Evolutionary conservation across 805 yeast genomes (phyloP).

Genomic region (Ogataea angusta): DNA sequence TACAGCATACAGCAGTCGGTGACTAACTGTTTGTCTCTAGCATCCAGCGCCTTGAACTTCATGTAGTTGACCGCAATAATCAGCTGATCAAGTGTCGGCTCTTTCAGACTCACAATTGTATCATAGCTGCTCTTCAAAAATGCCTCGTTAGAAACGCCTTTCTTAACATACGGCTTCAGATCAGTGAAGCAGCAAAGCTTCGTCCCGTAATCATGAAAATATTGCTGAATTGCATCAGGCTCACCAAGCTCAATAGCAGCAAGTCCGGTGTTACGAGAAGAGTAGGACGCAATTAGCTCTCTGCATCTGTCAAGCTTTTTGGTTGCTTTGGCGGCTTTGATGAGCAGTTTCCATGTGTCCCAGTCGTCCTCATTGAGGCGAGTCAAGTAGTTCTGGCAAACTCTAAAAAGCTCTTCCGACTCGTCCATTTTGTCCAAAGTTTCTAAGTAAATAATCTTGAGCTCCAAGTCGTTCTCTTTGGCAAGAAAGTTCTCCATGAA

Average conservation of each 20-base stretch:
- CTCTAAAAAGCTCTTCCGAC: constrained; percentile 43
- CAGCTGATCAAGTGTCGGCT: constrained; percentile 22
- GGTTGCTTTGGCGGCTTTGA: constrained; percentile 42
- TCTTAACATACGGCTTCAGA: constrained; percentile 36
- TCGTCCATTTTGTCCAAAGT: constrained; percentile 39
- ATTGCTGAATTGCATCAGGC: constrained; percentile 24
- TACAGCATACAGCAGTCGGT: constrained; percentile 38
- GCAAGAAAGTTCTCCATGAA: constrained; percentile 32
- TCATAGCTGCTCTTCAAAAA: neutral
- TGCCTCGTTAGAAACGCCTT: constrained; percentile 7
- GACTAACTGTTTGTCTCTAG: constrained; percentile 25
- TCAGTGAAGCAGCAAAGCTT: constrained; percentile 70
- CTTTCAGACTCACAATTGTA: neutral
- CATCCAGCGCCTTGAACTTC: constrained; percentile 42
- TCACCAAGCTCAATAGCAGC: constrained; percentile 48
- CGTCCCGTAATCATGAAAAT: constrained; percentile 44
- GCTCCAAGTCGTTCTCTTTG: constrained; percentile 54
- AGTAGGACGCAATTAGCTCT: constrained; percentile 29
- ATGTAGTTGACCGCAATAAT: constrained; percentile 30
- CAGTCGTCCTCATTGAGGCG: constrained; percentile 65
- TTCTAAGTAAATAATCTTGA: constrained; percentile 52
- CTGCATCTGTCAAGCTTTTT: constrained; percentile 33
- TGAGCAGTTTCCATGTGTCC: constrained; percentile 63
- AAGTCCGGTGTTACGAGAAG: constrained; percentile 55
- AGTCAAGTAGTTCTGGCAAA: constrained; percentile 41